phyloP scores from a whole-genome alignment of 257 asterid species.

The Sherardia arvensis region DNA sequence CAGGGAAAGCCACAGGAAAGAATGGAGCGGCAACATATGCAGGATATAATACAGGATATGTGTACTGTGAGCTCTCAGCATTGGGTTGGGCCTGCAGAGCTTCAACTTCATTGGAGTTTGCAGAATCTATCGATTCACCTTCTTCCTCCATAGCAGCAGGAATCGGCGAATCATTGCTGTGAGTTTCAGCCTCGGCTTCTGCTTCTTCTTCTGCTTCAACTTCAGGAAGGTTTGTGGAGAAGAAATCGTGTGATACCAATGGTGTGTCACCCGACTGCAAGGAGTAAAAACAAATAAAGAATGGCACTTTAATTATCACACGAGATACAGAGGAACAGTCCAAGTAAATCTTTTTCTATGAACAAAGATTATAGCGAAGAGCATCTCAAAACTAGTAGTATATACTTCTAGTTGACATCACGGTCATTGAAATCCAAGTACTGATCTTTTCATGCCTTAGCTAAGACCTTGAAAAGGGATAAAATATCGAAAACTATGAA shows the following conservation, averaged over 20 bases:
- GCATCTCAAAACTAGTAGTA: background rate
- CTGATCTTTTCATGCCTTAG: background rate
- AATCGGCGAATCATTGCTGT: constrained; percentile 32
- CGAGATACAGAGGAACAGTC: background rate
- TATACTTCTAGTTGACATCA: background rate
- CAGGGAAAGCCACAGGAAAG: constrained; percentile 57
- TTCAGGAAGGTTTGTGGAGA: constrained; percentile 42
- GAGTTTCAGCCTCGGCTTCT: constrained; percentile 34
- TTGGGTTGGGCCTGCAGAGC: constrained; percentile 19
- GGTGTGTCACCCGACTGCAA: constrained; percentile 57
- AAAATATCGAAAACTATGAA: too few relatives aligned
- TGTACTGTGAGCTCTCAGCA: constrained; percentile 43
- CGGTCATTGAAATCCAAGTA: too few relatives aligned
- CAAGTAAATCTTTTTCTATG: background rate
- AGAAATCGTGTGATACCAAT: constrained; percentile 48
- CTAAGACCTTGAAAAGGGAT: too few relatives aligned
- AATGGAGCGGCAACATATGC: constrained; percentile 70
- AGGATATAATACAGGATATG: constrained; percentile 70
- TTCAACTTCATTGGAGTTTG: constrained; percentile 60
- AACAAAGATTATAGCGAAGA: background rate
- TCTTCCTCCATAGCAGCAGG: constrained; percentile 57
- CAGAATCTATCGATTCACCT: constrained; percentile 78
- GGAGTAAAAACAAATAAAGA: background rate
- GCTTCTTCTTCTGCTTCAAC: constrained; percentile 25
- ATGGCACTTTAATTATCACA: background rate